A percentile compares a stretch with the other conserved stretches of the same genome.
These are phyloP conservation scores for Cercospora sp. DNA, from an alignment of 2,329 filamentous ascomycete species.

Conservation along the genomic window DNA sequence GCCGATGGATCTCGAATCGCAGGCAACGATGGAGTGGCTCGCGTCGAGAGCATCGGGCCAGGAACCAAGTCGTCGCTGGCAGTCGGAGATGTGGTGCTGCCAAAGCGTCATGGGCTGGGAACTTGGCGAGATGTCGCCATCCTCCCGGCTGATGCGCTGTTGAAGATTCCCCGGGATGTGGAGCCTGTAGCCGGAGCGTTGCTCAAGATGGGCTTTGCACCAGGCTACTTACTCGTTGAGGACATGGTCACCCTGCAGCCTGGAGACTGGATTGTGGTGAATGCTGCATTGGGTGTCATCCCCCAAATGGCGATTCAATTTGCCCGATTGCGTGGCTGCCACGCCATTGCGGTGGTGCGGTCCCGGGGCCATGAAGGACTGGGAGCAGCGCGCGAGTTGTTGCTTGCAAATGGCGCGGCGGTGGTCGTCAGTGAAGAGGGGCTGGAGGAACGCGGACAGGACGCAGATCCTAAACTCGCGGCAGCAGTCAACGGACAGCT, in stretches of 20 bases:
- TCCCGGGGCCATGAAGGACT: not conserved
- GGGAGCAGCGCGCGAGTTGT: not conserved
- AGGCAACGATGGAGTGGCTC: not conserved
- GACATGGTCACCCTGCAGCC: not conserved
- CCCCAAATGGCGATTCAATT: not conserved
- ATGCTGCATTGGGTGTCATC: not conserved
- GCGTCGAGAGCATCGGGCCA: not conserved
- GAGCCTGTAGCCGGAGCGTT: not conserved
- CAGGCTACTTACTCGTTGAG: not conserved
- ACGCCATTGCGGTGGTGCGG: not conserved
- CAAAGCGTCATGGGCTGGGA: not conserved
- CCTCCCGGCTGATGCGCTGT: not conserved
- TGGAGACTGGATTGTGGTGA: not conserved
- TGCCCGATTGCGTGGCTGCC: not conserved
- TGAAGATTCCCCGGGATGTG: not conserved
- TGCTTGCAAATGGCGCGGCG: not conserved
- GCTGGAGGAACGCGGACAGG: not conserved
- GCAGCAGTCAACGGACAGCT: not conserved
- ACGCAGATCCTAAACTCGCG: not conserved
- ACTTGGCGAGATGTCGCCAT: slow-evolving; percentile 4
- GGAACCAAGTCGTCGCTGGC: not conserved
- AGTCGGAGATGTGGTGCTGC: not conserved
- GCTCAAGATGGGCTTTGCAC: slow-evolving; percentile 8
- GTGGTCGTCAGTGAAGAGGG: not conserved
- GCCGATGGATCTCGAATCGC: not conserved